Conservation (phyloP, 495 filamentous ascomycete species). For the Podospora didyma region DNA sequence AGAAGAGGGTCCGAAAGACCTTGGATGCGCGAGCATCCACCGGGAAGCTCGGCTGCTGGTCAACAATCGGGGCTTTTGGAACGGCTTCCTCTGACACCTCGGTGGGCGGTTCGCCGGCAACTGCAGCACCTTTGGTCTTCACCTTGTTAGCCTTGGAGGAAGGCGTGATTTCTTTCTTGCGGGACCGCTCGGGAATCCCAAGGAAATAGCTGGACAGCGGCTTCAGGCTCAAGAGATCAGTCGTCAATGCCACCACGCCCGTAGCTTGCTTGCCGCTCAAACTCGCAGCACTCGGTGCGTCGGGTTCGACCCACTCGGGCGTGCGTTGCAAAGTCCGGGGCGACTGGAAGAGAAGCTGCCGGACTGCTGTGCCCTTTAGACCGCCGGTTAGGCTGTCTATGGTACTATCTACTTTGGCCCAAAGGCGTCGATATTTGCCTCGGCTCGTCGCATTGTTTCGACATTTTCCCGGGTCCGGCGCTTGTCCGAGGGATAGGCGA, state of each 20-base stretch:
- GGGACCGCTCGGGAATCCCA: too few relatives aligned
- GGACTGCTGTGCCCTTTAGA: conserved; percentile 16
- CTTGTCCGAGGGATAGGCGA: conserved; percentile 48
- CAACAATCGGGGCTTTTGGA: too few relatives aligned
- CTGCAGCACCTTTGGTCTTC: conserved; percentile 25
- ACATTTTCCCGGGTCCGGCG: conserved; percentile 41
- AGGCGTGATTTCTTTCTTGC: too few relatives aligned
- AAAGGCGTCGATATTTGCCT: conserved; percentile 47
- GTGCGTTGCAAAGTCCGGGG: conserved; percentile 41
- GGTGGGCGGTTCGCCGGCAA: background rate
- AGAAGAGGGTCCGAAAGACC: conserved; percentile 25
- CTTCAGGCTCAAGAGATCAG: conserved; percentile 16
- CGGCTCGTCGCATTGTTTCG: conserved; percentile 31
- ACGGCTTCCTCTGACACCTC: background rate
- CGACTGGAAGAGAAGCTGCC: conserved; percentile 25
- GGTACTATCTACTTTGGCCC: conserved; percentile 23
- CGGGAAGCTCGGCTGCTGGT: conserved; percentile 11
- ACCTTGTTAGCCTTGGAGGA: background rate
- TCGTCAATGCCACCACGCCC: too few relatives aligned
- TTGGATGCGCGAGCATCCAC: conserved; percentile 38
- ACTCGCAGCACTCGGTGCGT: conserved; percentile 3
- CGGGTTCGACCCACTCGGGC: conserved; percentile 45
- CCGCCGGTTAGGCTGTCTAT: conserved; percentile 3
- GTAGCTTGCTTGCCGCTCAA: too few relatives aligned
- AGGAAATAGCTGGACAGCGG: conserved; percentile 4